Conservation (phyloP, 1,139 yeast species). For the Ashbya aceris region DNA sequence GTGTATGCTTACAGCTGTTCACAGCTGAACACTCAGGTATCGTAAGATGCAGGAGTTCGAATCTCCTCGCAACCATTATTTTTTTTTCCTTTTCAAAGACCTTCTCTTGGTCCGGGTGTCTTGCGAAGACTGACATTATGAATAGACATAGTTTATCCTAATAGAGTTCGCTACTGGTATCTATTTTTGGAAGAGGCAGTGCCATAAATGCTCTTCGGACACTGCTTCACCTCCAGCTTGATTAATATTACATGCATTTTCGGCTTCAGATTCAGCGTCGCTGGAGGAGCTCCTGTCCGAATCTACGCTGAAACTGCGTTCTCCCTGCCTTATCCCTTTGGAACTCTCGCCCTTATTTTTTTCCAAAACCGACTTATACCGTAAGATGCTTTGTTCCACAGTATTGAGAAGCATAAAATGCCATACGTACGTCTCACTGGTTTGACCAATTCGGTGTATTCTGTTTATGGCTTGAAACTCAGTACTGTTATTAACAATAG, state of each 20-base stretch:
- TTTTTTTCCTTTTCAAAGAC: not conserved
- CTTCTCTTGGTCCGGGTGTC: no score
- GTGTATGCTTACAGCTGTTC: constrained; percentile 8
- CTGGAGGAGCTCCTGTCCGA: not conserved
- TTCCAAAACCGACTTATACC: constrained; percentile 27
- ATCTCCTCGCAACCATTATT: constrained; percentile 23
- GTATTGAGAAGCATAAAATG: constrained; percentile 75
- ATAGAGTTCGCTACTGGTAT: not conserved
- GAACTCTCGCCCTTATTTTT: constrained; percentile 8
- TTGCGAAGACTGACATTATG: no score
- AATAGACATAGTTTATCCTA: not conserved
- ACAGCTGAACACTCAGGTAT: constrained; percentile 19
- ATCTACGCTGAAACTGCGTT: not conserved
- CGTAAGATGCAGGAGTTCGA: constrained; percentile 27
- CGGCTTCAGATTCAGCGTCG: constrained; percentile 10
- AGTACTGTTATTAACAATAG: constrained; percentile 76
- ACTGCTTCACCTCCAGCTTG: constrained; percentile 23
- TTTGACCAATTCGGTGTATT: constrained; percentile 88
- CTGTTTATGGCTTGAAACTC: constrained; percentile 89
- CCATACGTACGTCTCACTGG: constrained; percentile 75
- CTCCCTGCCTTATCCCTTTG: constrained; percentile 8
- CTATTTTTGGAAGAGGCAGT: constrained; percentile 20
- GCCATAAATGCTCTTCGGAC: constrained; percentile 23
- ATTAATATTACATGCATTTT: constrained; percentile 18
- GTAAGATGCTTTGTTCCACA: constrained; percentile 84